Evolutionary conservation across 371 early-diverging fungal genomes (phyloP), one percentile per base, ranked within the genome.

Genomic region (Dichotomocladium elegans): DNA sequence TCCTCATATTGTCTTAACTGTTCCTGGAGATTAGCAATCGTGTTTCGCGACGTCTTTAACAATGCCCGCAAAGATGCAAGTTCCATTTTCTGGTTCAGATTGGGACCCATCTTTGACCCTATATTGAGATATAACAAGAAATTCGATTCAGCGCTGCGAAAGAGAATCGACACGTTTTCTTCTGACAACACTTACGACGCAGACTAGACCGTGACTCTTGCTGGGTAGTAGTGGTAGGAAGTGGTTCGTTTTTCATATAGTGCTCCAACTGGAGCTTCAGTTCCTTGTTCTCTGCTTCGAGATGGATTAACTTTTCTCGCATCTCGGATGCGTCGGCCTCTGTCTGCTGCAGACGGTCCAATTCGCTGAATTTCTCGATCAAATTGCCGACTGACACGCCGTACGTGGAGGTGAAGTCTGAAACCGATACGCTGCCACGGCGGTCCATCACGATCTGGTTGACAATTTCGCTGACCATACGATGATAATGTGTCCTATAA

Each of bases 391-490:
- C 77, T 49, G 78, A 77, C 44, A 63, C 58, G 25, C 55, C 55
- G 28, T 51, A 63, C 4, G 58, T 54, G 6, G 57, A 48, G n/a
- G 41, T 51, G 29, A 63, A 53, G 24, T 63, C 63, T 1, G 40
- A 25, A 11, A 37, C 33, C 10, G 51, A 85, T 79, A 19, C 89
- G 74, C 55, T 93, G 3, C 74, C 69, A 42, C 87, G 82, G 14
- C 88, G 75, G 51, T 93, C 91, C 66, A 92, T 79, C 1, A 93
- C 90, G 5, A 93, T 80, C 51, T 92, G 87, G 4, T 85, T 76
- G n/a, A 91, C 79, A 25, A 91, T 70, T 27, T 84, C 76, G 57
- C 90, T 90, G 45, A 93, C 83, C 28, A 91, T 70, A 52, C 89
- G 91, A 57, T 86, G 86, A 62, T 89, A 92, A 34, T 83, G 79